phyloP scores from a whole-genome alignment of 495 filamentous ascomycete genomes.

The Margaritispora aquatica region DNA sequence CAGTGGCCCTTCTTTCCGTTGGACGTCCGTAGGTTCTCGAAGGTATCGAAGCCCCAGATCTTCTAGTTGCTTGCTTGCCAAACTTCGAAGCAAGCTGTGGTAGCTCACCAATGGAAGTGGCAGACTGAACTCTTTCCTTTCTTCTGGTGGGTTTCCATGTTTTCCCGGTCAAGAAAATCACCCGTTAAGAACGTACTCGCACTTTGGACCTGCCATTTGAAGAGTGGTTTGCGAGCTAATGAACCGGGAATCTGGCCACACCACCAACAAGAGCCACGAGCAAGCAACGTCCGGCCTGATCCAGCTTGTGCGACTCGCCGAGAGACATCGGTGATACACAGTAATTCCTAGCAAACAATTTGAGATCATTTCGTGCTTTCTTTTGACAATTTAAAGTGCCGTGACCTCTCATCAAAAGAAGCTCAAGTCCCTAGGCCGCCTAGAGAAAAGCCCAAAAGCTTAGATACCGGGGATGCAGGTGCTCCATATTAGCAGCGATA shows the following conservation, averaged over 20 bases:
- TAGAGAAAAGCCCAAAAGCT: background rate
- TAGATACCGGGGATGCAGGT: background rate
- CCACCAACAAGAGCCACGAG: too few relatives aligned
- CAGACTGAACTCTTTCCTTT: background rate
- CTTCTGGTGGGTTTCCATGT: background rate
- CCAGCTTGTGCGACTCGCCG: background rate
- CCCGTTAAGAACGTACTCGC: background rate
- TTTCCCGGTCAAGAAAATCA: background rate
- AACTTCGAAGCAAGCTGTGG: too few relatives aligned
- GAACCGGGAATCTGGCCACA: background rate
- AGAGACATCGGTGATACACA: background rate
- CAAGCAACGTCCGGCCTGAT: background rate
- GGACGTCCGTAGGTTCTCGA: background rate
- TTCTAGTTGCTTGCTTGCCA: too few relatives aligned
- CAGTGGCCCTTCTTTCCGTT: background rate
- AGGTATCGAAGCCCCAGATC: background rate
- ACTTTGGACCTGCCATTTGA: background rate
- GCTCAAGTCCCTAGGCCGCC: background rate
- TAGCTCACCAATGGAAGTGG: too few relatives aligned
- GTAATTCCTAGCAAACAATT: background rate
- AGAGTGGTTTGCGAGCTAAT: background rate
- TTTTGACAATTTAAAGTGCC: background rate
- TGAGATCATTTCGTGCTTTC: background rate
- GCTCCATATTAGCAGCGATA: background rate
- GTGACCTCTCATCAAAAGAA: background rate